phyloP scores from a whole-genome alignment of 169 alveolate species.

The Eimeria brunetti region DNA sequence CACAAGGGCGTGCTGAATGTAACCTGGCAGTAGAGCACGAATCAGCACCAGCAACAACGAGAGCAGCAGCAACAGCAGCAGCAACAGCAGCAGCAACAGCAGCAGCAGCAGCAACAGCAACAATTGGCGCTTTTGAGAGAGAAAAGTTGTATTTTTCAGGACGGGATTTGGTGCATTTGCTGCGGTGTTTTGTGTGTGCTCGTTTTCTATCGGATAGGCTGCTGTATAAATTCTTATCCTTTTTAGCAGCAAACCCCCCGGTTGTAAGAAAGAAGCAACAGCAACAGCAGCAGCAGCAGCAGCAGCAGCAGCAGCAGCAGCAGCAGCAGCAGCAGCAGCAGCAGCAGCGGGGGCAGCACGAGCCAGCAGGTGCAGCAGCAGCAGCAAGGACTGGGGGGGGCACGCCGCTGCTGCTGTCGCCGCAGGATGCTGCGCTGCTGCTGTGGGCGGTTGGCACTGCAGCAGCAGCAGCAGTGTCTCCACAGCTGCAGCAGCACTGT shows the following conservation, averaged over 20 bases:
- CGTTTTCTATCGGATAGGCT: background rate
- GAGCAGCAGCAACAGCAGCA: conserved; percentile 8
- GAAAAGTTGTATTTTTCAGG: background rate
- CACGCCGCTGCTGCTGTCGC: conserved; percentile 36
- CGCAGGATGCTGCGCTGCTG: conserved; percentile 60
- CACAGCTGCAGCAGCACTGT: conserved; percentile 7
- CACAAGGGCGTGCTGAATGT: background rate
- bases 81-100: background rate
- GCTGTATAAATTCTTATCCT: conserved; percentile 4
- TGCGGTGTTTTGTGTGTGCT: conserved; percentile 38
- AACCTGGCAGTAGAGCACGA: background rate
- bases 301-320: background rate
- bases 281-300: conserved; percentile 32
- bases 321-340: background rate
- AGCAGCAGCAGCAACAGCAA: conserved; percentile 3
- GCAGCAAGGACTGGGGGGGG: background rate
- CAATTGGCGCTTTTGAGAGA: background rate
- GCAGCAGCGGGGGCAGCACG: background rate
- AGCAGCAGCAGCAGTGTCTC: conserved; percentile 21
- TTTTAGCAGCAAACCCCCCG: conserved; percentile 41
- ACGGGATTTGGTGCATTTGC: conserved; percentile 31
- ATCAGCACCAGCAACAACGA: background rate
- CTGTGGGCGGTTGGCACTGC: conserved; percentile 53
- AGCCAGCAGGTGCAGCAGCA: background rate
- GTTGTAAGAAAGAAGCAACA: background rate